Evolutionary conservation across 805 yeast genomes (phyloP), one percentile per base, ranked within the genome.

Genomic region (Hagleromyces aurorensis): DNA sequence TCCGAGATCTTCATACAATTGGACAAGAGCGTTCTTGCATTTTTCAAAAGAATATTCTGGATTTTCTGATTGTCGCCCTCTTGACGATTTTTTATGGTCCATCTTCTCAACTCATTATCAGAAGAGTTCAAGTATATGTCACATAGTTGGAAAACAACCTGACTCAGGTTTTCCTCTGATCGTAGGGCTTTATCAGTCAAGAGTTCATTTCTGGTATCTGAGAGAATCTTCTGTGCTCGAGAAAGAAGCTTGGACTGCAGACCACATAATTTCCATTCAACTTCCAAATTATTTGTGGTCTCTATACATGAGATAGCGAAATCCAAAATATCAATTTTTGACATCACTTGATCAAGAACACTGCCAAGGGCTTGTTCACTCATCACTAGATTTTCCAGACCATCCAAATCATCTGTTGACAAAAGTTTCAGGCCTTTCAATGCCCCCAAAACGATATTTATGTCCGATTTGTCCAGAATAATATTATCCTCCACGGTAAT

Each of bases 1-100:
- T 50, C 41, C 3, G 57, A 43, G n/a, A 48, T 47, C 16, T 29
- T 38, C 6, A 30, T 32, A 1, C 52, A 51, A 19, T 53, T 53
- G 10, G 33, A 19, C 10, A 50, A 32, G 11, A 49, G 34, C 3
- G 48, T 43, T 15, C 27, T 30, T 6, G 50, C 46, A 21, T 53
- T 53, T 32, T 52, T 50, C 38, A 38, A 23, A 21, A 53, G 30
- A 4, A 48, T 30, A 1, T 30, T 33, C 16, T 31, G 25, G 4
- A 41, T 33, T 25, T 40, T 43, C 4, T 16, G 16, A n/a, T 23
- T 16, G 19, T 17, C 11, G 14, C 14, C 27, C 18, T 25, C 18
- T 13, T 20, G 37, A 13, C 15, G 18, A 8, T 31, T 23, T 19
- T 46, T 48, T 6, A 48, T 37, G 6, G 18, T 18, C 32, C 29